These are phyloP conservation scores for Daedaleopsis nitida DNA, from an alignment of 768 basidiomycete genomes.

Conservation along the genomic window DNA sequence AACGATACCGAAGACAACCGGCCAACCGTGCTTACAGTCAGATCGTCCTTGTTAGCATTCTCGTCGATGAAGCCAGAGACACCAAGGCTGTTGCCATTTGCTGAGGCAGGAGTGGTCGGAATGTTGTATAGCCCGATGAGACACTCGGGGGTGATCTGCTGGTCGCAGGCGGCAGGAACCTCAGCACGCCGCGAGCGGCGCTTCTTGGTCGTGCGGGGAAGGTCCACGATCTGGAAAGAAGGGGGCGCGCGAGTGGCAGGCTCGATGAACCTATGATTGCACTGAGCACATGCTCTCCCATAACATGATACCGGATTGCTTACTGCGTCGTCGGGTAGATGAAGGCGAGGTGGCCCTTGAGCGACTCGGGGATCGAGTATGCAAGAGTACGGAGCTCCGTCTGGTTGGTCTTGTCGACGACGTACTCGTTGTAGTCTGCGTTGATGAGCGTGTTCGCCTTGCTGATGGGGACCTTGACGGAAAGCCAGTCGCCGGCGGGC, in stretches of 20 bases:
- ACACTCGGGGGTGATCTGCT: constrained; percentile 27
- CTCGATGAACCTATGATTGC: constrained; percentile 7
- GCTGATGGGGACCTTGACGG: constrained; percentile 26
- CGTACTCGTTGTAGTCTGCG: constrained; percentile 31
- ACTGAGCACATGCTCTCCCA: not conserved
- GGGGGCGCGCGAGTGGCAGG: constrained; percentile 3
- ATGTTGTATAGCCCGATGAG: constrained; percentile 28
- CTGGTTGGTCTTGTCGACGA: constrained; percentile 30
- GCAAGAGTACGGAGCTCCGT: constrained; percentile 35
- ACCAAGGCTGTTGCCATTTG: constrained; percentile 20
- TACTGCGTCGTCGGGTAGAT: constrained; percentile 33
- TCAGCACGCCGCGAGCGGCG: constrained; percentile 22
- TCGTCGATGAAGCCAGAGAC: constrained; percentile 27
- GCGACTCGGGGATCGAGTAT: constrained; percentile 37
- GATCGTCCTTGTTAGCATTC: constrained; percentile 24
- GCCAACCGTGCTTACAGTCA: constrained; percentile 12
- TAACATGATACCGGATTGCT: not conserved
- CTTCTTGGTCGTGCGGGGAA: constrained; percentile 28
- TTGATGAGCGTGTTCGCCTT: constrained; percentile 30
- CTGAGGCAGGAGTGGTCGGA: constrained; percentile 20
- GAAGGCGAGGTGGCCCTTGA: constrained; percentile 32
- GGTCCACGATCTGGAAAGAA: constrained; percentile 2
- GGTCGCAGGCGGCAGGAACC: constrained; percentile 43
- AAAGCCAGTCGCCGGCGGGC: constrained; percentile 32
- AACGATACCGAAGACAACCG: no score